Conservation (phyloP, 805 yeast species). For the Nakazawaea holstii region DNA sequence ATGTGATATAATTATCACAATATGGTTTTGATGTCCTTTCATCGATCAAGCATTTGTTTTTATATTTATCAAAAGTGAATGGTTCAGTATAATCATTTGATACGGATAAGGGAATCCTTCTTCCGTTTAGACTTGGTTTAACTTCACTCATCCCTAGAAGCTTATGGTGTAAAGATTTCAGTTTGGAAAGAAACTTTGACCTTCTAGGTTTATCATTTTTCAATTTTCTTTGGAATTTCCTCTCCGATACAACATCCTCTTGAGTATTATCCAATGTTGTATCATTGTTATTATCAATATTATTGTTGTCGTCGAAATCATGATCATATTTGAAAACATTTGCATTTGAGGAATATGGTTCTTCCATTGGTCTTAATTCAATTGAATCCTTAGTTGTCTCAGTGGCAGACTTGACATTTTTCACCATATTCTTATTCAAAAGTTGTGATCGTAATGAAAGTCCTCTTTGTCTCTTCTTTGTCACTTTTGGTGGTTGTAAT, state of each 20-base stretch:
- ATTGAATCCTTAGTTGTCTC: slow-evolving; percentile 21
- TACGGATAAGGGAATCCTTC: slow-evolving; percentile 65
- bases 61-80: slow-evolving; percentile 24
- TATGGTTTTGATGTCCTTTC: slow-evolving; percentile 64
- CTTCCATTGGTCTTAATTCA: slow-evolving; percentile 26
- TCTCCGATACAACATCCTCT: slow-evolving; percentile 6
- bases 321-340: slow-evolving; percentile 10
- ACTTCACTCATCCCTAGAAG: slow-evolving; percentile 40
- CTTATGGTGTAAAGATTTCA: slow-evolving; percentile 17
- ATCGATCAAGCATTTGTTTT: slow-evolving; percentile 46
- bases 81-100: slow-evolving; percentile 28
- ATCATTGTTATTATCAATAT: too few relatives aligned
- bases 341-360: slow-evolving; percentile 17
- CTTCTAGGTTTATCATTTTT: neutral
- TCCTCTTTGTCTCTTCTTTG: slow-evolving; percentile 50
- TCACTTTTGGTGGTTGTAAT: slow-evolving; percentile 17
- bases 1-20: slow-evolving; percentile 64
- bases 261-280: too few relatives aligned
- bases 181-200: neutral
- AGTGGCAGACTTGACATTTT: slow-evolving; percentile 16
- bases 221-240: slow-evolving; percentile 2
- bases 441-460: slow-evolving; percentile 64
- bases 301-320: slow-evolving; percentile 5
- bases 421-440: slow-evolving; percentile 37
- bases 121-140: slow-evolving; percentile 60